Evolutionary conservation across 306 rosid genomes (phyloP), one percentile per base, ranked within the genome.

Genomic region (Macrotyloma uniflorum): DNA sequence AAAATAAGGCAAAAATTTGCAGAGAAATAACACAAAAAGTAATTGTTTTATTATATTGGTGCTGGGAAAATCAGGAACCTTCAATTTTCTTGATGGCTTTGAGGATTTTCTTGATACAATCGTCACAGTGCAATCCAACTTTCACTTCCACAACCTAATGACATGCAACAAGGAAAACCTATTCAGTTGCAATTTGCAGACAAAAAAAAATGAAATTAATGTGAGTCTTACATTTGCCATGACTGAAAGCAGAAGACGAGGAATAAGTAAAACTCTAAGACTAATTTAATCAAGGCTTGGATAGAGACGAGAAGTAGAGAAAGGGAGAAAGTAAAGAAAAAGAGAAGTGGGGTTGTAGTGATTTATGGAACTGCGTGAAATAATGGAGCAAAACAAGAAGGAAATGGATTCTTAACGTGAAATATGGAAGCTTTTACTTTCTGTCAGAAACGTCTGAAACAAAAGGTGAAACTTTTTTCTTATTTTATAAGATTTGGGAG

Each of bases 71-170:
- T 66, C 51, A 70, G 58, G 14, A 45, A 90, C 98, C 98, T 89
- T 92, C 84, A 19, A 91, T 86, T 67, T 93, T 92, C 90, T 92
- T 95, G 72, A 89, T 88, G 78, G 96, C 93, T 83, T 91, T 89
- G 74, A 89, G 87, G 77, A 95, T 93, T 83, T 95, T 95, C 95
- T 88, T 92, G 85, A 91, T 95, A 68, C 98, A 95, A 10, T 95
- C 93, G 0, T 87, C 96, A 61, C 98, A 91, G 84, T 95, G 97
- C 88, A 92, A 85, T 16, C 89, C 92, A 13, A 95, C 96, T 85
- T 87, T 92, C 81, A 95, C 63, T 75, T 95, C 98, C 88, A 95
- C 98, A 79, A 91, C 91, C 96, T 92, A 46, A 54, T 15, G 12
- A 66, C 36, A 78, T 6, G 50, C 40, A n/a, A 24, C 43, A 45